Evolutionary conservation across 2,329 filamentous ascomycete species (phyloP).

Genomic region (Drechslerella coelobrocha): DNA sequence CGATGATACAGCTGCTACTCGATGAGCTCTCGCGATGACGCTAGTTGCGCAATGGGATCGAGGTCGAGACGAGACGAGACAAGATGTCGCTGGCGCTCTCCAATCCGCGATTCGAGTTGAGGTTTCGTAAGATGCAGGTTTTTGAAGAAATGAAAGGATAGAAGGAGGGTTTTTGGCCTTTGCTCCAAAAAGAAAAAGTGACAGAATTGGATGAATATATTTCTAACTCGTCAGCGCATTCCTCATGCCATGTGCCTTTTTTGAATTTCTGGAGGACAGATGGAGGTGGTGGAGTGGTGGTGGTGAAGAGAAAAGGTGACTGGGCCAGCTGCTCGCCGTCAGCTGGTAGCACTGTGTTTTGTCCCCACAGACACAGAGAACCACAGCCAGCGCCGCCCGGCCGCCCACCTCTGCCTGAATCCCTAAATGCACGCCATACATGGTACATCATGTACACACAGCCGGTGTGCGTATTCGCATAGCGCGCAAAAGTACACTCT

Average conservation of each 20-base stretch:
- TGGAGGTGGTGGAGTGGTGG: constrained; percentile 6
- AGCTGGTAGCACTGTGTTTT: constrained; percentile 40
- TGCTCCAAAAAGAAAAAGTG: too few relatives aligned
- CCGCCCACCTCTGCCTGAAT: neutral
- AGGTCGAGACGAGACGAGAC: too few relatives aligned
- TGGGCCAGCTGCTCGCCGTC: constrained; percentile 43
- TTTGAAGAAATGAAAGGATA: too few relatives aligned
- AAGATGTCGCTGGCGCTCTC: too few relatives aligned
- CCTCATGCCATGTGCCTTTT: neutral
- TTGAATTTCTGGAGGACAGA: neutral
- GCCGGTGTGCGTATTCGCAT: neutral
- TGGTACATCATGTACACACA: neutral
- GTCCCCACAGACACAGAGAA: constrained; percentile 14
- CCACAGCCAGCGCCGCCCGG: neutral
- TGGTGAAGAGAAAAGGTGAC: constrained; percentile 20
- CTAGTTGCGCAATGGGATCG: too few relatives aligned
- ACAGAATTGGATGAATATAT: neutral
- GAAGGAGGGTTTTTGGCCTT: too few relatives aligned
- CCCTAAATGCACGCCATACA: neutral
- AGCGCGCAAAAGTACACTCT: neutral
- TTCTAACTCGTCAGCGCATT: neutral
- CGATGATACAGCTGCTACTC: too few relatives aligned
- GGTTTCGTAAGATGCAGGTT: too few relatives aligned
- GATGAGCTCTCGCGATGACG: too few relatives aligned
- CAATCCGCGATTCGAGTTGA: too few relatives aligned